Conservation (phyloP, 2,329 filamentous ascomycete genomes). For the Pseudogymnoascus sp. region DNA sequence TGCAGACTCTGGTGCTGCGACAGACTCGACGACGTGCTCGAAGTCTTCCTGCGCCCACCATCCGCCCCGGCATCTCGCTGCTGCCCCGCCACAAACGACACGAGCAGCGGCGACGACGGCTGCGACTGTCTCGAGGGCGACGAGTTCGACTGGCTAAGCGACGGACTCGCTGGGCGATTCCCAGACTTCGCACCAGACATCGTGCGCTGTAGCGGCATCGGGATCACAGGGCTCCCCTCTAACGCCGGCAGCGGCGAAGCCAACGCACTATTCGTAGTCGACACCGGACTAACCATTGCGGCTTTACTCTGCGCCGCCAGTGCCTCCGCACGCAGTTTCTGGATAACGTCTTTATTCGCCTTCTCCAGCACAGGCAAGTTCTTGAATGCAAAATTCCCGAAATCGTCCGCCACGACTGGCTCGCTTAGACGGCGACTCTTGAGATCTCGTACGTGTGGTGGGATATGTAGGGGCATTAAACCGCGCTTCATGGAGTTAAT, state of each 20-base stretch:
- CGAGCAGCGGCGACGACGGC: slow-evolving; percentile 82
- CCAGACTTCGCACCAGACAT: slow-evolving; percentile 73
- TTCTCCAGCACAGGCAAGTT: slow-evolving; percentile 94
- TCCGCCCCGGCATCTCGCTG: slow-evolving; percentile 30
- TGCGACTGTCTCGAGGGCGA: slow-evolving; percentile 83
- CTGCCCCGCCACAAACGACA: slow-evolving; percentile 86
- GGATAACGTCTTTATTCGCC: slow-evolving; percentile 97
- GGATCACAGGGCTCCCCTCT: slow-evolving; percentile 77
- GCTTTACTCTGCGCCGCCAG: slow-evolving; percentile 59
- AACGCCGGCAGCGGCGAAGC: slow-evolving; percentile 60
- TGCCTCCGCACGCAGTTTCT: slow-evolving; percentile 88
- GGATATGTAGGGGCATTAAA: slow-evolving; percentile 91
- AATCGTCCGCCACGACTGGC: slow-evolving; percentile 81
- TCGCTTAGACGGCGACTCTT: slow-evolving; percentile 86
- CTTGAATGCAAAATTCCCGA: slow-evolving; percentile 94
- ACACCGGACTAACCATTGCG: slow-evolving; percentile 18
- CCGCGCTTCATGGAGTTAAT: slow-evolving; percentile 75
- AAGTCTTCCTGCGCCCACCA: slow-evolving; percentile 74
- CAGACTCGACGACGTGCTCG: slow-evolving; percentile 76
- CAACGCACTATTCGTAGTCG: slow-evolving; percentile 21
- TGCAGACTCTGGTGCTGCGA: slow-evolving; percentile 71
- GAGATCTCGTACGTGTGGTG: slow-evolving; percentile 87
- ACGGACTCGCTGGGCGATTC: slow-evolving; percentile 80
- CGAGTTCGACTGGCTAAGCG: slow-evolving; percentile 70
- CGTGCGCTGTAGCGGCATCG: slow-evolving; percentile 73